Percentiles rank a stretch among this genome's conserved stretches.
Conservation (phyloP, 257 asterid genomes). For the Lycium barbarum region DNA sequence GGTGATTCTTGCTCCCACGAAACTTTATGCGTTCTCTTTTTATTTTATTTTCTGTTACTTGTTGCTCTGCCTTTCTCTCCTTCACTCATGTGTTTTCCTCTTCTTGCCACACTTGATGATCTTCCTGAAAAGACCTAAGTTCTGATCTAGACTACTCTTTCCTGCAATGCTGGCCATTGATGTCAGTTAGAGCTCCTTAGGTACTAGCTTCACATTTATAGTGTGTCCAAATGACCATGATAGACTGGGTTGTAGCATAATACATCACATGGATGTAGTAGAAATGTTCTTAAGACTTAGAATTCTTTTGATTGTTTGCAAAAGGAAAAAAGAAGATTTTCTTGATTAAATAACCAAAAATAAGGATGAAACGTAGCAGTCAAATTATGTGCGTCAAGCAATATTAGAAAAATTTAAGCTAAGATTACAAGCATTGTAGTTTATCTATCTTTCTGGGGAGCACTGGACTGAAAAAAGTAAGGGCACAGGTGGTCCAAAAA, state of each 20-base stretch:
- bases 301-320: slow-evolving; percentile 8
- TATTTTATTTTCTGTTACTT: slow-evolving; percentile 9
- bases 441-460: neutral
- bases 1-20: slow-evolving; percentile 48
- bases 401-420: neutral
- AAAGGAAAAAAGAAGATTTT: neutral
- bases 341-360: neutral
- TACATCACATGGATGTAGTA: slow-evolving; percentile 9
- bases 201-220: neutral
- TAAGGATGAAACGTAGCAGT: neutral
- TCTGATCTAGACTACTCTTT: neutral
- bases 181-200: slow-evolving; percentile 20
- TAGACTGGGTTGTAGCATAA: neutral
- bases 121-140: neutral
- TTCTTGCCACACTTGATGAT: slow-evolving; percentile 21
- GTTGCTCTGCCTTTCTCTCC: neutral
- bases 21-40: neutral
- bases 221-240: slow-evolving; percentile 14
- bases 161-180: slow-evolving; percentile 5
- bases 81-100: slow-evolving; percentile 9
- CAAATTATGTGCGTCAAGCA: neutral
- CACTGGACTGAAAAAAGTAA: neutral
- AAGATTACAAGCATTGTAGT: neutral
- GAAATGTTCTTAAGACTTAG: neutral
- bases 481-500: too few species aligned